Base-by-base conservation (phyloP, 495 filamentous ascomycete species). In the Neurospora intermedia region DNA sequence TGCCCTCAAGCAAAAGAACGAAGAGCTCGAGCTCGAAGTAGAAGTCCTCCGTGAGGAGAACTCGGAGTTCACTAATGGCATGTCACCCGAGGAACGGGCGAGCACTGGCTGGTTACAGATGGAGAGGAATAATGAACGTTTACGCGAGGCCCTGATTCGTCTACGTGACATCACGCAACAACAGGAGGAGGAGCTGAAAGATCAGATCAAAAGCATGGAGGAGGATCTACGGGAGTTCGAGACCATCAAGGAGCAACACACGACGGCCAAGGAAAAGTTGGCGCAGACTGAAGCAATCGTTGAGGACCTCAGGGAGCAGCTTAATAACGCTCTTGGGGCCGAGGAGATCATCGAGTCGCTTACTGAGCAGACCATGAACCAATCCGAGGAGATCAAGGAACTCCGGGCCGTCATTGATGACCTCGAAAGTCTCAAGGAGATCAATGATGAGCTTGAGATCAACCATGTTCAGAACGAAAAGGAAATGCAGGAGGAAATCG, bases 301-400 rank as follows among this genome's bases (percentile, higher is more conserved):
- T 27, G 92, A 96, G 75, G 93, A 98, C 76, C 86, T 98, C 41
- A 88, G 93, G 45, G 92, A 97, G 78, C 96, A 98, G 81, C 88
- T 99, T 5, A 94, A 98, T 77, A 91, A 91, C 54, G 93, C 94
- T 10, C 84, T 94, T 5, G 91, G 92, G 11, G 93, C 93, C 18
- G 96, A 98, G 79, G 90, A 96, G 71, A 93, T 97, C 88, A 94
- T 98, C 54, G 96, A 98, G 81, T 90, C 95, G 74, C 87, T 99
- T 5, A 92, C 92, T 3, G 93, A 95, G 70, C 89, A 92, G 75
- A 98, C 96, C 74, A 87, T 94, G 83, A 86, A 84, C 71, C 89
- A 96, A 77, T 89, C 89, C 31, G 92, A 97, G 77, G 88, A 93
- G 74, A 89, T 97, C 48, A 91, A 93, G 72, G 91, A 97, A 75